Percentiles rank a stretch among this genome's conserved stretches.
These are phyloP conservation scores for Lactarius hatsudake DNA, from an alignment of 768 basidiomycete species.

Conservation along the genomic window DNA sequence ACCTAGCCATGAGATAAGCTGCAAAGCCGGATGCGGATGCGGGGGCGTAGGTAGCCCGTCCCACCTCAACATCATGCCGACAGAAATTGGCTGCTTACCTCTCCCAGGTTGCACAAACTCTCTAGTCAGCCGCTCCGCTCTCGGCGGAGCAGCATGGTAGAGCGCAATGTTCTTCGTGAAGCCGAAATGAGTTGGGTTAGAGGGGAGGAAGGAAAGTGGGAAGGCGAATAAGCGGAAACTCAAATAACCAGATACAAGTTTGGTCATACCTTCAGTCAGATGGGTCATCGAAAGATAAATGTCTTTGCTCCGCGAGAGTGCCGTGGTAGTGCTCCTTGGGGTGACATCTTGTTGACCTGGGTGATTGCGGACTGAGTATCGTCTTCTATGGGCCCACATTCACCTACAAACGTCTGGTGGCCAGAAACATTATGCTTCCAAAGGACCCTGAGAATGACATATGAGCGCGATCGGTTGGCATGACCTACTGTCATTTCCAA, in stretches of 20 bases:
- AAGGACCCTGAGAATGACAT: not conserved
- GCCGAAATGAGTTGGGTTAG: not conserved
- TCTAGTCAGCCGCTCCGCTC: not conserved
- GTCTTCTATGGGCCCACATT: not conserved
- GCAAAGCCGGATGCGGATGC: not conserved
- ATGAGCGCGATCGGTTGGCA: not conserved
- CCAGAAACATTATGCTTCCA: not conserved
- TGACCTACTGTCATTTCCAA: not conserved
- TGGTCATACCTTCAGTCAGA: not conserved
- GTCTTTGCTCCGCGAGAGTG: not conserved
- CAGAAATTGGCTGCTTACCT: not conserved
- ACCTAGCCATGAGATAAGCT: not conserved
- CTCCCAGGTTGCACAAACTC: not conserved
- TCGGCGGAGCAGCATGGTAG: not conserved
- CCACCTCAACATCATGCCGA: not conserved
- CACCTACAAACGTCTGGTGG: not conserved
- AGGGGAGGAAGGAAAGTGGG: not conserved
- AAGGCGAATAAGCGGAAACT: not conserved
- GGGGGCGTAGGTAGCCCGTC: not conserved
- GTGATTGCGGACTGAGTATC: not conserved
- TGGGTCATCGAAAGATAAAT: not conserved
- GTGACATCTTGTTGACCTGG: not conserved
- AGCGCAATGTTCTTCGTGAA: not conserved
- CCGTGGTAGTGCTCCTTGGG: not conserved
- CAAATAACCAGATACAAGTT: conserved; percentile 1